Evolutionary conservation across 129 eudicot genomes (phyloP).

Genomic region (Centella asiatica): DNA sequence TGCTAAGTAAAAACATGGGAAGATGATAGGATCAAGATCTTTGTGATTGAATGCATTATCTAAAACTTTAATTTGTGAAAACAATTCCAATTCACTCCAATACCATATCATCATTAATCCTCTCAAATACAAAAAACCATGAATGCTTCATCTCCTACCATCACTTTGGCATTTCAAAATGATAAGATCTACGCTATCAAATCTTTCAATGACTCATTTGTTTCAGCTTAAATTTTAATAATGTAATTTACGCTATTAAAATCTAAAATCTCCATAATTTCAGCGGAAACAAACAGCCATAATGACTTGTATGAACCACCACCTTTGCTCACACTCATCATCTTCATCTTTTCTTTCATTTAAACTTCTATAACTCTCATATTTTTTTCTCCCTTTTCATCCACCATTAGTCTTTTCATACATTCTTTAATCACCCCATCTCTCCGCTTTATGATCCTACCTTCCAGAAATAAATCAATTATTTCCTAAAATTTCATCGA

Average conservation of each 20-base stretch:
- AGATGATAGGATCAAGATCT: too few species aligned
- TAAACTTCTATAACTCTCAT: not conserved
- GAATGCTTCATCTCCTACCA: not conserved
- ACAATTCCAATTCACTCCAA: not conserved
- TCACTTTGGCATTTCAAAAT: constrained; percentile 5
- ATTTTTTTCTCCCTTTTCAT: not conserved
- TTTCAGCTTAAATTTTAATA: too few species aligned
- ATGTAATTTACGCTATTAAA: too few species aligned
- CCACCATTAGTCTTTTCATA: not conserved
- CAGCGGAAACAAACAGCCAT: too few species aligned
- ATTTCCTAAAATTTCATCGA: constrained; percentile 37
- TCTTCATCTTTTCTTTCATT: constrained; percentile 2
- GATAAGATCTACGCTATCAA: constrained; percentile 6
- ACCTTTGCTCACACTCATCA: constrained; percentile 1
- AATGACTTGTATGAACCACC: constrained; percentile 12
- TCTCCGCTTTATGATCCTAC: constrained; percentile 1
- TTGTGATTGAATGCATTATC: not conserved
- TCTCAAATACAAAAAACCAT: not conserved
- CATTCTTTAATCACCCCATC: not conserved
- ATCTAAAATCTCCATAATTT: too few species aligned
- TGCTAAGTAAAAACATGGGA: too few species aligned
- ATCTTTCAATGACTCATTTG: constrained; percentile 15
- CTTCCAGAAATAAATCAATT: constrained; percentile 5
- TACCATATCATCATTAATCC: not conserved
- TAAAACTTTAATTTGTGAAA: not conserved